phyloP scores from a whole-genome alignment of 371 early-diverging fungal genomes.

The Syncephalastrum racemosum region DNA sequence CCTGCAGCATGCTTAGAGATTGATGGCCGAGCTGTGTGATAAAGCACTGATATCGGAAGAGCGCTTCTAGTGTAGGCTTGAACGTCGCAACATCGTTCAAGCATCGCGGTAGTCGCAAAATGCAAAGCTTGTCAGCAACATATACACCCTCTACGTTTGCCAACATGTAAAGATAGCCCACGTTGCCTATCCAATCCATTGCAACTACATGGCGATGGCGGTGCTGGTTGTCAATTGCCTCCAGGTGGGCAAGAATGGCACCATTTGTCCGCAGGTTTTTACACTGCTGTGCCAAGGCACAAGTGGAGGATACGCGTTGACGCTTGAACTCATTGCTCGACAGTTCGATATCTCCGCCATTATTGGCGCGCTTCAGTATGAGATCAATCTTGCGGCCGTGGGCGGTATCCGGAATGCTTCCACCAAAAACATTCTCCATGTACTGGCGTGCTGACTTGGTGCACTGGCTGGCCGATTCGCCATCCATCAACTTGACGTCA shows the following conservation, averaged over 20 bases:
- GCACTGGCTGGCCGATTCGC: constrained; percentile 5
- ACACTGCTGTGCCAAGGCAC: constrained; percentile 4
- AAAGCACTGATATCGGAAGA: too few species aligned
- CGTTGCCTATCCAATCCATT: constrained; percentile 7
- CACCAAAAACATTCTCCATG: background rate
- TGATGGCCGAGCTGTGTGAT: too few species aligned
- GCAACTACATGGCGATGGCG: constrained; percentile 2
- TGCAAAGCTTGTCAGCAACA: constrained; percentile 1
- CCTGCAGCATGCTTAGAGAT: too few species aligned
- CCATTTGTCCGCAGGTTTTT: constrained; percentile 8
- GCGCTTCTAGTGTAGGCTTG: too few species aligned
- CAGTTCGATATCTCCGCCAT: background rate
- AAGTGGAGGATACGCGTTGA: background rate
- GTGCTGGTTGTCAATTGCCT: too few species aligned
- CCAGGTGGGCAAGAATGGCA: background rate
- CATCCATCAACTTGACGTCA: constrained; percentile 2
- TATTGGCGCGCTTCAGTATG: constrained; percentile 4
- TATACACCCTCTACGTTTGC: constrained; percentile 4
- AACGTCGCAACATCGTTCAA: too few species aligned
- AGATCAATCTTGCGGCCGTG: constrained; percentile 7
- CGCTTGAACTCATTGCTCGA: constrained; percentile 8
- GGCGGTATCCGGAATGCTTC: background rate
- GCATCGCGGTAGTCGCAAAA: background rate
- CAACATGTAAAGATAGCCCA: constrained; percentile 4
- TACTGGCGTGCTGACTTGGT: constrained; percentile 9